Percentiles rank a stretch among this genome's conserved stretches.
phyloP scores from a whole-genome alignment of 2,329 filamentous ascomycete genomes.

The Colletotrichum paranaense region DNA sequence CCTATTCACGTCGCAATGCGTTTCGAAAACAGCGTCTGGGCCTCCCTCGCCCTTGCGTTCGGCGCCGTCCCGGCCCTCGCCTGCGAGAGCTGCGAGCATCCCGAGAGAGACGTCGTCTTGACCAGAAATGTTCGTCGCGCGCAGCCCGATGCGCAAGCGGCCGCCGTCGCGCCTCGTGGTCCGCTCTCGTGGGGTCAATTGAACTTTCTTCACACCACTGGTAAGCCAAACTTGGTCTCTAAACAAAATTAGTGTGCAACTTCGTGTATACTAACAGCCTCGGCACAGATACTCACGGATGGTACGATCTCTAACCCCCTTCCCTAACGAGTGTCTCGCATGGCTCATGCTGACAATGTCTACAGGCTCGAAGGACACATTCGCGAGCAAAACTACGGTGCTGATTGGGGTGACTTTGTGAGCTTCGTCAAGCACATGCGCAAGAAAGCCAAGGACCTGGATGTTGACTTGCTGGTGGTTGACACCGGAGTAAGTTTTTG shows the following conservation, averaged over 20 bases:
- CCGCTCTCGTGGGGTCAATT: conserved; percentile 71
- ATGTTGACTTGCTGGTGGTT: conserved; percentile 69
- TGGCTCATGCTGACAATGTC: background rate
- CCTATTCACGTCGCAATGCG: conserved; percentile 8
- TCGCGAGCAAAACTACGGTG: conserved; percentile 72
- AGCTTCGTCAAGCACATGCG: conserved; percentile 71
- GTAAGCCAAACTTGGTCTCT: background rate
- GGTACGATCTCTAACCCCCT: background rate
- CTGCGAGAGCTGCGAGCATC: conserved; percentile 26
- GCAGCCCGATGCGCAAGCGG: conserved; percentile 57
- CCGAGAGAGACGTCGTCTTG: conserved; percentile 22
- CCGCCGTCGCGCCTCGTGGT: conserved; percentile 54
- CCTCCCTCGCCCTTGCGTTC: background rate
- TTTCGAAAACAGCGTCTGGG: background rate
- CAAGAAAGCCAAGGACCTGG: conserved; percentile 64
- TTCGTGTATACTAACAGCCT: conserved; percentile 64
- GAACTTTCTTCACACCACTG: conserved; percentile 61
- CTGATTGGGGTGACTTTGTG: conserved; percentile 75
- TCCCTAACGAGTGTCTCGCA: no score
- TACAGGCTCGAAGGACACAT: conserved; percentile 68
- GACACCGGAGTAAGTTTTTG: conserved; percentile 61
- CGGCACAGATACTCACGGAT: conserved; percentile 49
- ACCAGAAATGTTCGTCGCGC: conserved; percentile 57
- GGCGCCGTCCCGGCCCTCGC: background rate
- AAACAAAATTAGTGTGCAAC: no score